A percentile compares a stretch with the other conserved stretches of the same genome.
These are phyloP conservation scores for Grammothele lineata DNA, from an alignment of 768 basidiomycete species.

Conservation along the genomic window DNA sequence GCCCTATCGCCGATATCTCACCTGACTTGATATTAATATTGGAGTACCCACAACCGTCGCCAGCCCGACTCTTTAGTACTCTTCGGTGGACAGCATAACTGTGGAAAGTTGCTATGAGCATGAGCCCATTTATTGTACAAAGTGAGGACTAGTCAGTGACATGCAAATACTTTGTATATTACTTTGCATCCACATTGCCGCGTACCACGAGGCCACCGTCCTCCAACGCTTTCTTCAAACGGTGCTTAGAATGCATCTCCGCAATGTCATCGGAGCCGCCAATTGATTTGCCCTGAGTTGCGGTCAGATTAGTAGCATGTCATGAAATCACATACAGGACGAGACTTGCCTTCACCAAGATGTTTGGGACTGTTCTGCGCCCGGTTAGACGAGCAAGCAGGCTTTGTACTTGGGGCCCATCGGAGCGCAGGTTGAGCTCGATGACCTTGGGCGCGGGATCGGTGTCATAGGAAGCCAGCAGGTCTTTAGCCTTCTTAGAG, in stretches of 20 bases:
- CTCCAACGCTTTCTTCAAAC: conserved; percentile 43
- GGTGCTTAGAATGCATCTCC: conserved; percentile 44
- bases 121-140: too few species aligned
- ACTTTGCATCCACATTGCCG: too few species aligned
- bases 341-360: conserved; percentile 50
- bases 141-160: too few species aligned
- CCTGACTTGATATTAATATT: too few species aligned
- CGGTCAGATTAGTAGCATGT: not conserved
- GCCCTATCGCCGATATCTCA: too few species aligned
- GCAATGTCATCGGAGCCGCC: conserved; percentile 59
- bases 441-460: conserved; percentile 62
- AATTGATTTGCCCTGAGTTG: conserved; percentile 22
- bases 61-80: too few species aligned
- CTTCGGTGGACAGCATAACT: too few species aligned
- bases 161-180: too few species aligned
- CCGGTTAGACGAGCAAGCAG: conserved; percentile 63
- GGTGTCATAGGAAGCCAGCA: conserved; percentile 57
- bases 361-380: conserved; percentile 72
- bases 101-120: too few species aligned
- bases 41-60: too few species aligned
- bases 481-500: conserved; percentile 56
- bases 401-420: conserved; percentile 57
- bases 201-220: conserved; percentile 45
- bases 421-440: conserved; percentile 68
- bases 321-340: not conserved